Evolutionary conservation across 176 grass and related monocot genomes (phyloP).

Genomic region (Areca catechu): DNA sequence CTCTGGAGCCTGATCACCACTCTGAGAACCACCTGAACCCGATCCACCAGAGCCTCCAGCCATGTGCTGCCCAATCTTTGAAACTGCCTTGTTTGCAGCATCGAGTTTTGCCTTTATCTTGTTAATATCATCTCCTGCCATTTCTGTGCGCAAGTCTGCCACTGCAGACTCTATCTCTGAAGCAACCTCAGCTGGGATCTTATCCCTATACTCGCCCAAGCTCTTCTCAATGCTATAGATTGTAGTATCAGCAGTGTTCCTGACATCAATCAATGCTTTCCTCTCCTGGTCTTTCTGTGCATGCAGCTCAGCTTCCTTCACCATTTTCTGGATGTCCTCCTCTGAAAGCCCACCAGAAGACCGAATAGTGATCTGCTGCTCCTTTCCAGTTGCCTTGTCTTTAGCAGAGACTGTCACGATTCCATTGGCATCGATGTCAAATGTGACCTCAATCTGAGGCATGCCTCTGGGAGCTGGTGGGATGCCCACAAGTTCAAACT

Average conservation of each 20-base stretch:
- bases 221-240: constrained; percentile 76
- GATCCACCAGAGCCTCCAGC: constrained; percentile 34
- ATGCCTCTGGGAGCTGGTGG: constrained; percentile 60
- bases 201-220: constrained; percentile 53
- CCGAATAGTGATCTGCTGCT: constrained; percentile 67
- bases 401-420: constrained; percentile 75
- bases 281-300: constrained; percentile 65
- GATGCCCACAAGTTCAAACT: constrained; percentile 70
- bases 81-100: constrained; percentile 61
- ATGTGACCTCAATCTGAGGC: constrained; percentile 73
- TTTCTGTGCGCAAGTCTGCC: constrained; percentile 49
- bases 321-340: constrained; percentile 67
- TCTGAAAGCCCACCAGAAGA: constrained; percentile 70
- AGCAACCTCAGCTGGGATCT: constrained; percentile 53
- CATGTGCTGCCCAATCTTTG: constrained; percentile 72
- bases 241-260: constrained; percentile 54
- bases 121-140: constrained; percentile 41
- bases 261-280: constrained; percentile 58
- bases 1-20: constrained; percentile 45
- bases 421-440: constrained; percentile 68
- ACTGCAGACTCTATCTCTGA: constrained; percentile 57
- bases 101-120: constrained; percentile 62
- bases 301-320: constrained; percentile 69
- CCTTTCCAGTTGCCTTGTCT: constrained; percentile 63
- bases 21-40: constrained; percentile 20